phyloP scores from a whole-genome alignment of 108 stramenopile genomes.

The Nannochloropsis salina region DNA sequence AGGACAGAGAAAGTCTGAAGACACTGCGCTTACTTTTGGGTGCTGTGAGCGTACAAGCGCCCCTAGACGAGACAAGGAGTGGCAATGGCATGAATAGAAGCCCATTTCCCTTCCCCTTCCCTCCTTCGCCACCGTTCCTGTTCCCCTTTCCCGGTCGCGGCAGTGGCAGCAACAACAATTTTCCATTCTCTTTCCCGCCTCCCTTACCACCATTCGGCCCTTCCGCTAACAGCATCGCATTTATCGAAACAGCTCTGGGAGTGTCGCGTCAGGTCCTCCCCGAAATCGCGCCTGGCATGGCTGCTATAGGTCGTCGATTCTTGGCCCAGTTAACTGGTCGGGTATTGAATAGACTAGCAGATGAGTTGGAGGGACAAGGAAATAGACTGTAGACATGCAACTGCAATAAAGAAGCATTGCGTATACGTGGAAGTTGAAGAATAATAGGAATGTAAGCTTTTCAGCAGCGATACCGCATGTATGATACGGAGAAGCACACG shows the following conservation, averaged over 20 bases:
- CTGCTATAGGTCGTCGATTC: background rate
- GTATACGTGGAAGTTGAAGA: too few relatives aligned
- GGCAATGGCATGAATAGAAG: background rate
- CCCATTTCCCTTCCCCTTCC: background rate
- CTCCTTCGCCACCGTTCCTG: background rate
- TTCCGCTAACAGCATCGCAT: conserved; percentile 1
- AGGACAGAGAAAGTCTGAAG: conserved; percentile 6
- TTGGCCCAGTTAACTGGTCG: background rate
- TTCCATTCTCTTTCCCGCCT: background rate
- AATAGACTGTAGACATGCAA: background rate
- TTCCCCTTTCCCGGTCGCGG: conserved; percentile 15
- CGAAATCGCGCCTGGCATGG: background rate
- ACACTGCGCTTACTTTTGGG: background rate
- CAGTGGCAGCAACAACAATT: background rate
- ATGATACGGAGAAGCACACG: too few relatives aligned
- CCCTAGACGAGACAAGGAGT: background rate
- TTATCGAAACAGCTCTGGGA: background rate
- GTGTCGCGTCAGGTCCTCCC: background rate
- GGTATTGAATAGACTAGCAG: background rate
- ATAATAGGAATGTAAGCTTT: too few relatives aligned
- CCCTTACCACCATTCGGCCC: background rate
- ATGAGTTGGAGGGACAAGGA: conserved; percentile 12
- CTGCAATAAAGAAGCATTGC: too few relatives aligned
- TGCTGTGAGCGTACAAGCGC: background rate
- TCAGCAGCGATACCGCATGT: too few relatives aligned